Evolutionary conservation across 306 rosid genomes (phyloP), one percentile per base, ranked within the genome.

Genomic region (Acacia melanoxylon): DNA sequence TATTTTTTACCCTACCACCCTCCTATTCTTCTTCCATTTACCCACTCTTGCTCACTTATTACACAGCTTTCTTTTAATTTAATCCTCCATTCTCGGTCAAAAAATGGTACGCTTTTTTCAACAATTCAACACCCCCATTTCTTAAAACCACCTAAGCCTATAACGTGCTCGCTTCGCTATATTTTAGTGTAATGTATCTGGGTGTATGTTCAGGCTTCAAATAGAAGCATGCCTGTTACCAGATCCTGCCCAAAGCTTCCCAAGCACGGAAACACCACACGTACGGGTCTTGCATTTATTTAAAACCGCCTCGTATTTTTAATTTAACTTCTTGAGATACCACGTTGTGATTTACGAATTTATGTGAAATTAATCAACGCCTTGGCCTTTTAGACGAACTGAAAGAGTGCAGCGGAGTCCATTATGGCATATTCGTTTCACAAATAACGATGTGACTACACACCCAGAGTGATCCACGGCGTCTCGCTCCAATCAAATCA

Each of bases 331-430:
- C 37, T 29, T 62, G 10, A 4, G 5, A 62, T n/a, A n/a, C 3
- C 37, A 62, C 17, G 40, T 5, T 12, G 8, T 27, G 68, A 12
- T 27, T 1, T 24, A 61, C 9, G 33, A 25, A 2, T 20, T 20
- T 59, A 5, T 37, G 40, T 37, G 40, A 6, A 6, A 37, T 37
- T 37, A 81, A 84, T 45, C 4, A 2, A 20, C 1, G 54, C 4
- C 45, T 40, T 82, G 82, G 62, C 80, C 86, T 78, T 79, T 82
- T 80, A 82, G 51, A 73, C 76, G 76, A 81, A 80, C 56, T 83
- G 83, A 80, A 56, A 77, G 70, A 37, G 72, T 54, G 72, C 80
- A 71, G 76, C 69, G 79, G 17, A 81, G 59, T 82, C 42, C 20
- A 56, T 79, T 81, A 31, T 31, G 35, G 35, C 3, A 71, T 82